phyloP scores from a whole-genome alignment of 2,329 filamentous ascomycete genomes.

The Colletotrichum agaves region DNA sequence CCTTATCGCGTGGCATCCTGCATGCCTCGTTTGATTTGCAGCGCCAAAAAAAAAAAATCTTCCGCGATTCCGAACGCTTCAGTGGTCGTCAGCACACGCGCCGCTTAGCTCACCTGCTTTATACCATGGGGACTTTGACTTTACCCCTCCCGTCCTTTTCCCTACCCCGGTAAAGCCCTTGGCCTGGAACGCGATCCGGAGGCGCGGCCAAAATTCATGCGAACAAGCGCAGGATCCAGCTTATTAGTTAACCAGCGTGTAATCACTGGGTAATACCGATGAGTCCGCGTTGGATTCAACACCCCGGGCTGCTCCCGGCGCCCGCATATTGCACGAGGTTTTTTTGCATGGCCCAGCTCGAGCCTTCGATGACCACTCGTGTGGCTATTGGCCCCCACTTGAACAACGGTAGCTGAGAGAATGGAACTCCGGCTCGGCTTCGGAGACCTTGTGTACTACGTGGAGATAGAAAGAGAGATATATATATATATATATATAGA shows the following conservation, averaged over 20 bases:
- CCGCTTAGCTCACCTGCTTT: background rate
- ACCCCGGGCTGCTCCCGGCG: slow-evolving; percentile 26
- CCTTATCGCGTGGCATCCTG: slow-evolving; percentile 36
- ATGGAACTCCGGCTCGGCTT: slow-evolving; percentile 1
- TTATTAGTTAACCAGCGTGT: slow-evolving; percentile 1
- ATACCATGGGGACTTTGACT: background rate
- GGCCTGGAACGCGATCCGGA: slow-evolving; percentile 6
- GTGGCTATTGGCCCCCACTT: background rate
- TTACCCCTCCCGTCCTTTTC: slow-evolving; percentile 4
- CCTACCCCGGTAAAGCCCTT: slow-evolving; percentile 14
- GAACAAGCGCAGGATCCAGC: slow-evolving; percentile 17
- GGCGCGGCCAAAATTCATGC: slow-evolving; percentile 11
- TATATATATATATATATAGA: no score
- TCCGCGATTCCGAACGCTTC: slow-evolving; percentile 22
- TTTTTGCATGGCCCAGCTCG: slow-evolving; percentile 9
- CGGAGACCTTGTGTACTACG: background rate
- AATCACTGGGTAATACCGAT: background rate
- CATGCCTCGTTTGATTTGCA: slow-evolving; percentile 9
- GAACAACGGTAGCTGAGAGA: background rate
- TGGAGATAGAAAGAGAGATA: background rate
- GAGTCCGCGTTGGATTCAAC: slow-evolving; percentile 25
- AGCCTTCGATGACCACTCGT: background rate
- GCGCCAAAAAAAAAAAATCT: slow-evolving; percentile 14
- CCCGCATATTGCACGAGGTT: slow-evolving; percentile 22
- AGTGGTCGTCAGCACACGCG: slow-evolving; percentile 4